phyloP scores from a whole-genome alignment of 805 yeast genomes.

The Spathaspora sp. region DNA sequence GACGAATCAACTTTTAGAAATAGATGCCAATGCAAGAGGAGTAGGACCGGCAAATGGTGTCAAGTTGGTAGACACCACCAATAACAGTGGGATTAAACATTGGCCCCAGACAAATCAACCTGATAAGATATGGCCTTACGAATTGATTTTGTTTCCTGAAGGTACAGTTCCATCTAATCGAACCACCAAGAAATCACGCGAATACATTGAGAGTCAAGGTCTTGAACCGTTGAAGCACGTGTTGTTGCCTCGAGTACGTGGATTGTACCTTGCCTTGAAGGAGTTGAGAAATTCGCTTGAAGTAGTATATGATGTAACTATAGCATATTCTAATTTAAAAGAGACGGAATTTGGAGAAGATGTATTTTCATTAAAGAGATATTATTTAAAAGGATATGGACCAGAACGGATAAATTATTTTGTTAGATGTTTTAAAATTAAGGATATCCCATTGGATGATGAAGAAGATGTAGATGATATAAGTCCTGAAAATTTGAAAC shows the following conservation, averaged over 20 bases:
- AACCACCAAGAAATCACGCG: slow-evolving; percentile 56
- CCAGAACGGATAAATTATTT: slow-evolving; percentile 67
- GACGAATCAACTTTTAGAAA: slow-evolving; percentile 48
- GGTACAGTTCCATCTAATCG: slow-evolving; percentile 81
- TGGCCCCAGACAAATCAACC: slow-evolving; percentile 28
- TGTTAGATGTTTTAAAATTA: slow-evolving; percentile 52
- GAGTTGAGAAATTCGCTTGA: slow-evolving; percentile 51
- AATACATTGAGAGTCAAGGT: slow-evolving; percentile 52
- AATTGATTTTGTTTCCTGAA: slow-evolving; percentile 84
- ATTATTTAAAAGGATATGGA: slow-evolving; percentile 66
- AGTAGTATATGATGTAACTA: slow-evolving; percentile 74
- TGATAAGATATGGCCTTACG: slow-evolving; percentile 40
- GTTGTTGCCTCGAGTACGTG: slow-evolving; percentile 80
- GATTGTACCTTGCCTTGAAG: slow-evolving; percentile 64
- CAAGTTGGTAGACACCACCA: slow-evolving; percentile 17
- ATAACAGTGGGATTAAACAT: slow-evolving; percentile 2
- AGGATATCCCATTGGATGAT: slow-evolving; percentile 60
- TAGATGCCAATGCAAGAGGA: slow-evolving; percentile 63
- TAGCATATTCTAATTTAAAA: slow-evolving; percentile 73
- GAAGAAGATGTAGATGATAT: slow-evolving; percentile 39
- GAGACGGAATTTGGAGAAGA: slow-evolving; percentile 73
- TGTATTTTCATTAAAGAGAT: slow-evolving; percentile 58
- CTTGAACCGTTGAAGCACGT: slow-evolving; percentile 55
- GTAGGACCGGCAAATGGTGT: slow-evolving; percentile 49
- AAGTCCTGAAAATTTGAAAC: slow-evolving; percentile 35